These are phyloP conservation scores for Fusarium newnesense DNA, from an alignment of 2,329 filamentous ascomycete genomes.

Conservation along the genomic window DNA sequence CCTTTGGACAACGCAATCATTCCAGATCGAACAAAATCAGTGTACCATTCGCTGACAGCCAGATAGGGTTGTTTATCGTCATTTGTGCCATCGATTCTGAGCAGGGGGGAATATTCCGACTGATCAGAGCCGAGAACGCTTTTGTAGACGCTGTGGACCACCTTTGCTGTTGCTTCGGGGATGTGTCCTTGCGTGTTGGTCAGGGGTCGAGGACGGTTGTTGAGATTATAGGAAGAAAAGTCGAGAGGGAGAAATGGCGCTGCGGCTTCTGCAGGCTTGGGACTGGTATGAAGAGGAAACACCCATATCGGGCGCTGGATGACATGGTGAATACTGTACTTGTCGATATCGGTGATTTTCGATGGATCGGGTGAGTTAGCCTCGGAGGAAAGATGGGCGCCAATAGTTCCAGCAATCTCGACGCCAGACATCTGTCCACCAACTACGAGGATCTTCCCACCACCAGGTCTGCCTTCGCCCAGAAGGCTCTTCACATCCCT, in stretches of 20 bases:
- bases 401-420: conserved; percentile 79
- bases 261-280: conserved; percentile 59
- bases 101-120: conserved; percentile 57
- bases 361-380: conserved; percentile 61
- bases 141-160: conserved; percentile 63
- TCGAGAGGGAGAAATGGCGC: conserved; percentile 79
- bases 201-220: conserved; percentile 68
- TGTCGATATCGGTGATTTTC: conserved; percentile 54
- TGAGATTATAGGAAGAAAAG: conserved; percentile 76
- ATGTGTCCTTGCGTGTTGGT: conserved; percentile 74
- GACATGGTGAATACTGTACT: conserved; percentile 74
- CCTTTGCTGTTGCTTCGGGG: conserved; percentile 64
- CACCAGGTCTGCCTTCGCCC: conserved; percentile 48
- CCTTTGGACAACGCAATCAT: conserved; percentile 64
- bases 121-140: conserved; percentile 64
- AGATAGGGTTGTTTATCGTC: conserved; percentile 69
- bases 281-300: conserved; percentile 68
- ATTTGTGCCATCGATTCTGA: conserved; percentile 53
- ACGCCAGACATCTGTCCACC: conserved; percentile 87
- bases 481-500: conserved; percentile 64
- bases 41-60: conserved; percentile 77
- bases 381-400: conserved; percentile 74
- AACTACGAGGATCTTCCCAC: conserved; percentile 75
- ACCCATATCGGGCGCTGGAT: conserved; percentile 77
- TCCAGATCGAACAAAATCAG: conserved; percentile 77